Evolutionary conservation across 2,329 filamentous ascomycete species (phyloP).

Genomic region (Colletotrichum sp.): DNA sequence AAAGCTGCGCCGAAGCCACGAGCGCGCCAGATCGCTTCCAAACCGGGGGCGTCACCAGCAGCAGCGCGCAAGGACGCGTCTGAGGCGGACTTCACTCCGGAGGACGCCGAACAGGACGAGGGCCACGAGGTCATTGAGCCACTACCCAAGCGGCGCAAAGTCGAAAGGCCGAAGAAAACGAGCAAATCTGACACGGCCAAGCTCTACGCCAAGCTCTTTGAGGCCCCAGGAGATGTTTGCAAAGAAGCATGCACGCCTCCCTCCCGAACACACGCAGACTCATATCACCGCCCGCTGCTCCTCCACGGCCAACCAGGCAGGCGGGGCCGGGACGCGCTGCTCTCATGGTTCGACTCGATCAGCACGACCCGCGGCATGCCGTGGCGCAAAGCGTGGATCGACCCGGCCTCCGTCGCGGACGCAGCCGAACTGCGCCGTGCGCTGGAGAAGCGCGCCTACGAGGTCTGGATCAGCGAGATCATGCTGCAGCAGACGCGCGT

Average conservation of each 20-base stretch:
- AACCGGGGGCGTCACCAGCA: background rate
- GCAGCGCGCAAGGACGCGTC: conserved; percentile 14
- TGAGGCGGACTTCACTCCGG: conserved; percentile 5
- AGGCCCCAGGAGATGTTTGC: background rate
- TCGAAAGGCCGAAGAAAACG: background rate
- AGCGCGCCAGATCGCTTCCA: background rate
- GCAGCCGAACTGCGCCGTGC: conserved; percentile 40
- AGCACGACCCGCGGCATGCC: conserved; percentile 58
- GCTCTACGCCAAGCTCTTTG: background rate
- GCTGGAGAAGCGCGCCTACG: conserved; percentile 63
- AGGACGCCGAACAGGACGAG: background rate
- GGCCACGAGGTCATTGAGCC: background rate
- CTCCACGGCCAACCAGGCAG: conserved; percentile 41
- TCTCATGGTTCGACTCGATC: conserved; percentile 58
- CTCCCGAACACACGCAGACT: background rate
- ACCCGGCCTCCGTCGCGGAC: conserved; percentile 37
- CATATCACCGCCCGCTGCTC: conserved; percentile 57
- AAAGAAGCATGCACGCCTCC: background rate
- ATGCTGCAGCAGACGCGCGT: conserved; percentile 73
- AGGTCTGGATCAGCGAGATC: conserved; percentile 72
- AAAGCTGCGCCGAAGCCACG: background rate
- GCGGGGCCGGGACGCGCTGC: conserved; percentile 39
- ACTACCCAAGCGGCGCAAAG: conserved; percentile 3
- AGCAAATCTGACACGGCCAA: background rate
- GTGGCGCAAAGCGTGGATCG: conserved; percentile 64